Evolutionary conservation across 768 basidiomycete species (phyloP).

Genomic region (Termitomyces sp.): DNA sequence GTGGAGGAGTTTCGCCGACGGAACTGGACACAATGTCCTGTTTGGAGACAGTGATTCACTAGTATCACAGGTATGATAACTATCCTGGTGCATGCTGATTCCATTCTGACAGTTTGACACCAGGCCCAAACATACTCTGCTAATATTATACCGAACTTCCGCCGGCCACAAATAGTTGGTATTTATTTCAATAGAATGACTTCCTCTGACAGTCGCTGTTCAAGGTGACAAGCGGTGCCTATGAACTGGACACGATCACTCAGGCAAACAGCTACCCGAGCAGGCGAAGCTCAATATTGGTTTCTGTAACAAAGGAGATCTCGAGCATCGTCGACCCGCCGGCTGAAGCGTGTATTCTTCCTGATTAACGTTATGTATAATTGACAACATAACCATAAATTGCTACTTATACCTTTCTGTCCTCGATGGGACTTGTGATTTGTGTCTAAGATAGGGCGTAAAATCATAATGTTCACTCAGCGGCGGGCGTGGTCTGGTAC

Average conservation of each 20-base stretch:
- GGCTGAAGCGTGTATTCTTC: neutral
- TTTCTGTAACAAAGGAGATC: neutral
- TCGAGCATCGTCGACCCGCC: neutral
- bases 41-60: slow-evolving; percentile 7
- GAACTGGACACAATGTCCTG: slow-evolving; percentile 11
- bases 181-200: neutral
- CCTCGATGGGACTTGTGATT: too few species aligned
- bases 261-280: neutral
- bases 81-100: neutral
- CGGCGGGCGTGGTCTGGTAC: too few species aligned
- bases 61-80: slow-evolving; percentile 2
- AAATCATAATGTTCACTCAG: too few species aligned
- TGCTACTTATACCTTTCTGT: too few species aligned
- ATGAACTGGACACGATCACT: slow-evolving; percentile 1
- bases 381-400: neutral
- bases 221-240: neutral
- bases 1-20: slow-evolving; percentile 11
- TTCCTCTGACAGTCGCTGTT: neutral
- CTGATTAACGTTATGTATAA: neutral
- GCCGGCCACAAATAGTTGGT: neutral
- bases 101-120: neutral
- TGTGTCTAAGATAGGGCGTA: too few species aligned
- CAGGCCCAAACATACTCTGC: neutral
- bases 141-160: slow-evolving; percentile 2
- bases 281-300: neutral